Evolutionary conservation across 2,329 filamentous ascomycete genomes (phyloP), one percentile per base, ranked within the genome.

Genomic region (Fusarium tupiense): DNA sequence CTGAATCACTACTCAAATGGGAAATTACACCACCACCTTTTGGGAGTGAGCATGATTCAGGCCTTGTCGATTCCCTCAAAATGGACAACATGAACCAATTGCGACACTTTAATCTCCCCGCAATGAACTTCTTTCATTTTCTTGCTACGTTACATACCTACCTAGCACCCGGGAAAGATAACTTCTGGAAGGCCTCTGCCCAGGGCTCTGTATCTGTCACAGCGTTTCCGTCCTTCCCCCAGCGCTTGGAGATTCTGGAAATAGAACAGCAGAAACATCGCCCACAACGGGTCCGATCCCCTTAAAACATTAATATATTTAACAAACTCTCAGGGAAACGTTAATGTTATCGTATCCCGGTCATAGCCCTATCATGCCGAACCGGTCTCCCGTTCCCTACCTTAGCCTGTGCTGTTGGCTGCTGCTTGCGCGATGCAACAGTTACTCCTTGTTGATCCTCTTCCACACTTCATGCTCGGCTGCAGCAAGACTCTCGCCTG

Each of bases 401-500:
- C 66, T 53, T 22, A 37, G 19, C 50, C 41, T 61, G 56, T 43
- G 16, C 26, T 65, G 56, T 50, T 47, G 61, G 40, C 43, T 46
- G 33, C 8, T 52, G 19, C 20, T 66, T 43, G 50, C 43, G 37
- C 43, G 31, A 58, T 68, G 46, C 38, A n/a, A 54, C 64, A 52
- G 46, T 64, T 84, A 87, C 54, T 88, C 84, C 82, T 89, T 90
- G 81, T 90, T 91, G 78, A 91, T 89, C 78, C 86, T 87, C 81
- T 86, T 88, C 90, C 90, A 92, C 31, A 92, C 86, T 80, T 91
- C 89, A 58, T 83, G 84, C 83, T 92, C 90, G 20, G 88, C 89
- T 20, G 86, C 88, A 14, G 86, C 87, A 35, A 92, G 81, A 78
- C 86, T 89, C 69, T 87, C 86, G 58, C 90, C 89, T 12, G 89